Conservation (phyloP, 352 stramenopile species). For the Nothophytophthora sp. region DNA sequence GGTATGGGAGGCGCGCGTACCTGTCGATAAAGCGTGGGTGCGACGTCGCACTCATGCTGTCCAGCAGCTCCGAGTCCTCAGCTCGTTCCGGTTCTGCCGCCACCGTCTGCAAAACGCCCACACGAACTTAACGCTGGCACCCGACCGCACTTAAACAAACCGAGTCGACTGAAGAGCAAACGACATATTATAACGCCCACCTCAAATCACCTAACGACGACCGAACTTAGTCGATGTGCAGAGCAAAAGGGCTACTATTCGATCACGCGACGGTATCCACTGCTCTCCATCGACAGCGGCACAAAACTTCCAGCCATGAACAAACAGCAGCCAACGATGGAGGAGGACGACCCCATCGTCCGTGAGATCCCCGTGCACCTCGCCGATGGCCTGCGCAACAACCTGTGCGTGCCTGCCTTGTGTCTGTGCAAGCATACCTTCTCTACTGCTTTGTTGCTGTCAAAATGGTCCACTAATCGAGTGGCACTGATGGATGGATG, state of each 20-base stretch:
- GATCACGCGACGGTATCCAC: background rate
- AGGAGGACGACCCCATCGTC: slow-evolving; percentile 78
- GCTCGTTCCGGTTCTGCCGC: too few species aligned
- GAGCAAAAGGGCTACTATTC: too few species aligned
- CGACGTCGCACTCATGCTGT: slow-evolving; percentile 25
- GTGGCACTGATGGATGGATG: slow-evolving; percentile 4
- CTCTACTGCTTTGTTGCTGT: background rate
- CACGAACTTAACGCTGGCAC: too few species aligned
- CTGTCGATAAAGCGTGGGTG: slow-evolving; percentile 44
- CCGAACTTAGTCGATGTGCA: too few species aligned
- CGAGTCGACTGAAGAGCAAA: too few species aligned
- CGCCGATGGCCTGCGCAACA: slow-evolving; percentile 60
- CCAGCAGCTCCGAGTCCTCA: too few species aligned
- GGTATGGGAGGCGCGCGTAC: slow-evolving; percentile 10
- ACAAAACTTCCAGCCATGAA: slow-evolving; percentile 1
- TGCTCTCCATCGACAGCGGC: slow-evolving; percentile 23
- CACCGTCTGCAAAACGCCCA: too few species aligned
- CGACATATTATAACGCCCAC: too few species aligned
- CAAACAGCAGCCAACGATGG: slow-evolving; percentile 19
- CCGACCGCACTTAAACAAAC: too few species aligned
- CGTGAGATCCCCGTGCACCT: slow-evolving; percentile 86
- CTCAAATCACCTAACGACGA: too few species aligned
- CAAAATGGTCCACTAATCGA: too few species aligned
- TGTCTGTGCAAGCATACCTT: background rate
- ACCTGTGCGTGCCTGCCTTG: slow-evolving; percentile 46